A percentile compares a stretch with the other conserved stretches of the same genome.
phyloP scores from a whole-genome alignment of 2,329 filamentous ascomycete species.

The Neofusicoccum kwambonambiense region DNA sequence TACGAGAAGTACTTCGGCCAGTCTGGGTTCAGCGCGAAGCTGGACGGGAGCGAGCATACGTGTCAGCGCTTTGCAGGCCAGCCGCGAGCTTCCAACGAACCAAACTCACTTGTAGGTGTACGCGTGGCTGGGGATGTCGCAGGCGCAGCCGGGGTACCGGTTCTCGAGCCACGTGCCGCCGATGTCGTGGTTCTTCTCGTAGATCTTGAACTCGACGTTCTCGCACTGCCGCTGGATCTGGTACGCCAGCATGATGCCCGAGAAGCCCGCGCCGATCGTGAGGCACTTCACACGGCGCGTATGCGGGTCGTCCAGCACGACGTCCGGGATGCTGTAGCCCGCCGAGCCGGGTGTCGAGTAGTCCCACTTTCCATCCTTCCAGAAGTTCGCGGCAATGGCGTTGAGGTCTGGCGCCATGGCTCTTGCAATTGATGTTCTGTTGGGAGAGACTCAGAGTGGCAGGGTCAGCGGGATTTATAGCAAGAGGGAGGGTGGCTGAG shows the following conservation, averaged over 20 bases:
- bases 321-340: slow-evolving; percentile 42
- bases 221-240: slow-evolving; percentile 46
- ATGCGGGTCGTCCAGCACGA: slow-evolving; percentile 40
- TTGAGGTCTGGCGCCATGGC: slow-evolving; percentile 46
- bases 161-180: slow-evolving; percentile 50
- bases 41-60: not conserved
- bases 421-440: not conserved
- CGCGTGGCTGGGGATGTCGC: slow-evolving; percentile 47
- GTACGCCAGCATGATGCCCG: slow-evolving; percentile 49
- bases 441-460: too few relatives aligned
- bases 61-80: not conserved
- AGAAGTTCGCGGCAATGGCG: slow-evolving; percentile 26
- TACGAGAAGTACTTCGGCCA: slow-evolving; percentile 50
- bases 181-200: slow-evolving; percentile 48
- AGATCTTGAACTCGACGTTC: slow-evolving; percentile 49
- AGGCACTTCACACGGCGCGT: slow-evolving; percentile 47
- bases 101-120: slow-evolving; percentile 38
- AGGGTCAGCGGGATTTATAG: too few relatives aligned
- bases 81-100: not conserved
- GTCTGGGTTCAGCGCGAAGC: slow-evolving; percentile 47
- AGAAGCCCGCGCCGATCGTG: slow-evolving; percentile 50
- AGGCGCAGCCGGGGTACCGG: slow-evolving; percentile 42
- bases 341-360: slow-evolving; percentile 44
- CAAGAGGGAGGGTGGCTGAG: not conserved
- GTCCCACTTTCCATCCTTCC: slow-evolving; percentile 36